Evolutionary conservation across 306 rosid species (phyloP).

Genomic region (Lathyrus oleraceus): DNA sequence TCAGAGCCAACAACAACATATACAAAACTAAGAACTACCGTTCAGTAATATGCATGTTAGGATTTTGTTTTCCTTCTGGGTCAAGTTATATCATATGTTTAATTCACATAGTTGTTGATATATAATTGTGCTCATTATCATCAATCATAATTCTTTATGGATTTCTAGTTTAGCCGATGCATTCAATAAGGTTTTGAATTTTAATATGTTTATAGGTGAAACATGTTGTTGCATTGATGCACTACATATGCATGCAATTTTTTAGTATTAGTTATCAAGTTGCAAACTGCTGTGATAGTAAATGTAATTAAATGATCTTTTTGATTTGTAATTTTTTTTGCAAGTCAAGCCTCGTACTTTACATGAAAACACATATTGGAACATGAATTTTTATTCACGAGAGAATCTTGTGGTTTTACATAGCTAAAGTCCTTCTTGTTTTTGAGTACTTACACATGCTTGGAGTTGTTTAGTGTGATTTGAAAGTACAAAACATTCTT

Average conservation of each 20-base stretch:
- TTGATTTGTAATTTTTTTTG: background rate
- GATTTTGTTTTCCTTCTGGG: slow-evolving; percentile 23
- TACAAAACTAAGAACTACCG: slow-evolving; percentile 30
- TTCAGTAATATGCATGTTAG: slow-evolving; percentile 4
- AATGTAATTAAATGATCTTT: background rate
- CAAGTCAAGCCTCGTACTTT: background rate
- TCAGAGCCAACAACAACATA: slow-evolving; percentile 90
- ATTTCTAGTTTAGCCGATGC: slow-evolving; percentile 17
- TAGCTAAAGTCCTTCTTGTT: slow-evolving; percentile 86
- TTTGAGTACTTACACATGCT: slow-evolving; percentile 92
- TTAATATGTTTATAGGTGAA: slow-evolving; percentile 7
- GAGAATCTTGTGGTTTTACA: slow-evolving; percentile 61
- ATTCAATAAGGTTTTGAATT: background rate
- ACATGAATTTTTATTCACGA: slow-evolving; percentile 26
- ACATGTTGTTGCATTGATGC: background rate
- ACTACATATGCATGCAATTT: background rate
- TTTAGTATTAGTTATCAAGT: background rate
- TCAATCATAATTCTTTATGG: slow-evolving; percentile 26
- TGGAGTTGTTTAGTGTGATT: slow-evolving; percentile 81
- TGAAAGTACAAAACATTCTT: slow-evolving; percentile 85
- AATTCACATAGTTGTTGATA: background rate
- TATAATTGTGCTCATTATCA: slow-evolving; percentile 20
- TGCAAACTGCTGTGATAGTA: background rate
- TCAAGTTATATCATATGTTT: background rate
- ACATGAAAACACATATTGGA: background rate